These are phyloP conservation scores for Pyrenophora tritici-repentis DNA, from an alignment of 2,329 filamentous ascomycete genomes.

Conservation along the genomic window DNA sequence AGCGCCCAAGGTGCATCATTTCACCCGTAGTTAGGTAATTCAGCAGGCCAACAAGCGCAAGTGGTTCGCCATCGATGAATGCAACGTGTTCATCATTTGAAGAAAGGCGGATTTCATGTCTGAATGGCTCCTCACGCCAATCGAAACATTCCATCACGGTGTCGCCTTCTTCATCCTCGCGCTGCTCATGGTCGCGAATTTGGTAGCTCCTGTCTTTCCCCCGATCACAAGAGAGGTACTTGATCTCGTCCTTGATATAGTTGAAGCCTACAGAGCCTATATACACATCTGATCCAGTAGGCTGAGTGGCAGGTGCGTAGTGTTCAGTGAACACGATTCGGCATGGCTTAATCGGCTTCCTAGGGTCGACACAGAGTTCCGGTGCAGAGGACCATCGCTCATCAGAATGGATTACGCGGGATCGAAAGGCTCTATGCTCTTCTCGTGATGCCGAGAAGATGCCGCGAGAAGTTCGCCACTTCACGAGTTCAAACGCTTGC, in stretches of 20 bases:
- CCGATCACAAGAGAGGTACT: neutral
- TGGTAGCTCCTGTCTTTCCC: neutral
- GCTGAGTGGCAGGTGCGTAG: neutral
- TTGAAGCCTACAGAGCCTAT: neutral
- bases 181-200: neutral
- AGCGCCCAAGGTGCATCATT: neutral
- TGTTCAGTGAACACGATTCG: neutral
- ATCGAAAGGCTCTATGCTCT: neutral
- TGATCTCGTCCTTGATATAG: neutral
- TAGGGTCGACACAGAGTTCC: neutral
- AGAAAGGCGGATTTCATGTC: neutral
- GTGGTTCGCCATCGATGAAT: neutral
- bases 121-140: neutral
- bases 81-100: neutral
- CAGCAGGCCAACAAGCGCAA: neutral
- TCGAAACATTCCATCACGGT: neutral
- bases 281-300: neutral
- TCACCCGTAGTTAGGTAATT: neutral
- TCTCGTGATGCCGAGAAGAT: conserved; percentile 2
- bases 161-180: neutral
- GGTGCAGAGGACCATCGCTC: neutral
- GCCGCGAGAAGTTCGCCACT: neutral
- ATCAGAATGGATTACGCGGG: too few species aligned
- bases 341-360: neutral
- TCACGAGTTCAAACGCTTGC: neutral